A percentile compares a stretch with the other conserved stretches of the same genome.
Evolutionary conservation across 148 eudicot species (phyloP).

Genomic region (Polygonum aviculare): DNA sequence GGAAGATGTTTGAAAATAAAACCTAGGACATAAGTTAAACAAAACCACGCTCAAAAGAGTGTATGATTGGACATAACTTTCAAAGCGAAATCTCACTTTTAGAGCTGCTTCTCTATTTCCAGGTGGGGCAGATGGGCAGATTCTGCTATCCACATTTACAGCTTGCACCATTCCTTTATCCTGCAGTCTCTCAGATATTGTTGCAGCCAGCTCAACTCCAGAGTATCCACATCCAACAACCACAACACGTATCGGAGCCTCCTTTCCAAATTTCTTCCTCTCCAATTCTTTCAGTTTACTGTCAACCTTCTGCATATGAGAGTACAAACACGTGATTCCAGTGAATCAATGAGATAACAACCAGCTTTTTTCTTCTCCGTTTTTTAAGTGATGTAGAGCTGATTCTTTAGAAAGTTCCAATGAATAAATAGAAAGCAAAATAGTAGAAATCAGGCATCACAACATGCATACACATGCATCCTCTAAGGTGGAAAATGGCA

Average conservation of each 20-base stretch:
- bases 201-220: slow-evolving; percentile 94
- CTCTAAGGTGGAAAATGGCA: slow-evolving; percentile 86
- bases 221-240: slow-evolving; percentile 98
- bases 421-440: neutral
- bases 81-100: slow-evolving; percentile 37
- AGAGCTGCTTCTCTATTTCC: slow-evolving; percentile 87
- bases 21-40: neutral
- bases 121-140: slow-evolving; percentile 77
- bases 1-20: neutral
- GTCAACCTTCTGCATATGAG: slow-evolving; percentile 54
- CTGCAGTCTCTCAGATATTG: slow-evolving; percentile 80
- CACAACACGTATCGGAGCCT: slow-evolving; percentile 49
- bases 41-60: neutral
- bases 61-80: neutral
- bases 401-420: neutral
- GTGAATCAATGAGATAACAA: neutral
- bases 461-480: slow-evolving; percentile 71
- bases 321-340: neutral
- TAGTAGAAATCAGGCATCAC: neutral
- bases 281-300: slow-evolving; percentile 56
- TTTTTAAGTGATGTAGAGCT: neutral
- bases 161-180: slow-evolving; percentile 80
- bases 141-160: slow-evolving; percentile 50
- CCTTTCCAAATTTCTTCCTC: slow-evolving; percentile 60
- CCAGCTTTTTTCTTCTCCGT: neutral